Evolutionary conservation across 306 rosid genomes (phyloP).

Genomic region (Lablab purpureus): DNA sequence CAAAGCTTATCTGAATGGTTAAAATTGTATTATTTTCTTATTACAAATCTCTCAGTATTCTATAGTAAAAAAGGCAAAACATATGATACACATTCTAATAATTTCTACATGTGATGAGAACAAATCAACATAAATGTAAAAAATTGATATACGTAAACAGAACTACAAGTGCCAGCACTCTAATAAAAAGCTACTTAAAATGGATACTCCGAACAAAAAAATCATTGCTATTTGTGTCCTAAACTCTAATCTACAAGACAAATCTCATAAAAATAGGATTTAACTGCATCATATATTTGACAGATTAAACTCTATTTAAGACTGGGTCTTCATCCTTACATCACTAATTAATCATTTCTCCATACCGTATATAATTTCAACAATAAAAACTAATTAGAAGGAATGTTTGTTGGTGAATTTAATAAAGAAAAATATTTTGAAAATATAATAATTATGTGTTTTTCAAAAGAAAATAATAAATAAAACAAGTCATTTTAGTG

Average conservation of each 20-base stretch:
- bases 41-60: neutral
- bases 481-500: neutral
- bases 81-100: conserved; percentile 22
- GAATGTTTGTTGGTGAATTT: neutral
- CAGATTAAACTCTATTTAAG: conserved; percentile 12
- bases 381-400: neutral
- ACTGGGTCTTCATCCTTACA: conserved; percentile 25
- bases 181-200: conserved; percentile 35
- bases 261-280: conserved; percentile 5
- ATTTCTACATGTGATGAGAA: conserved; percentile 36
- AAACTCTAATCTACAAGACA: conserved; percentile 29
- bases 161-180: conserved; percentile 8
- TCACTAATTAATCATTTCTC: neutral
- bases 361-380: conserved; percentile 20
- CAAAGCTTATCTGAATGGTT: conserved; percentile 16
- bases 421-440: neutral
- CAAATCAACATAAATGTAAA: conserved; percentile 29
- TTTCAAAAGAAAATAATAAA: neutral
- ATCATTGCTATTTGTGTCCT: neutral
- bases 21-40: conserved; percentile 21
- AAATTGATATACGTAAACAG: conserved; percentile 13
- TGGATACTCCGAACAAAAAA: neutral
- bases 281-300: conserved; percentile 28
- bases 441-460: neutral
- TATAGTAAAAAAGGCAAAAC: conserved; percentile 3